Base-by-base conservation (phyloP, 768 basidiomycete genomes). In the Tephrocybe sp. region DNA sequence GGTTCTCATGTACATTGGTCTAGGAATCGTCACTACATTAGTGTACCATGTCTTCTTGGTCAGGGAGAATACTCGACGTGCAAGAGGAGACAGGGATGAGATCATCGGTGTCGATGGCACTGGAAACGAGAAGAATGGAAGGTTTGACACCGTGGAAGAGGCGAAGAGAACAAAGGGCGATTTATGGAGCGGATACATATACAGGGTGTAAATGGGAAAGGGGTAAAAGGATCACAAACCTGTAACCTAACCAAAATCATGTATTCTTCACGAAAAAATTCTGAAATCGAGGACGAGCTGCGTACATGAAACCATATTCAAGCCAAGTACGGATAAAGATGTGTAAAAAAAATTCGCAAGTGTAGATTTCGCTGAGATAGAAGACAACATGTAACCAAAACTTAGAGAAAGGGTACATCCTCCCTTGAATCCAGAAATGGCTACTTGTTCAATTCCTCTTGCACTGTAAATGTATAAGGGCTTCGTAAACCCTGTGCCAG, bases 121-220 rank as follows among this genome's bases (percentile, higher is more conserved):
- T 48, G 58, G 62, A 1, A 61, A 70, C 38, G 73, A 74, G 55
- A 75, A 68, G 65, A 87, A 86, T 49, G 84, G 84, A 13, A 69
- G 72, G 36, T 87, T 73, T 59, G 73, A 66, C 9, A 83, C 74
- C 20, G 69, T 85, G 8, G 82, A 72, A 16, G 85, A 87, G 1
- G 86, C 85, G 38, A 85, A 82, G 68, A 64, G 72, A 49, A 83
- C 82, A 57, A 87, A 85, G 68, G 87, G 86, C 1, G 86, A 89
- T 65, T 66, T 68, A 40, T 88, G 85, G 87, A 87, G 84, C 59
- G 87, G 87, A 19, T 90, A 89, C 63, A 72, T 82, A 58, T 90
- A 89, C 65, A 80, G 70, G 17, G 36, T 39, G 17, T 49, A 42
- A 22, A 41, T 11, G 13, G 26, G 7, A 26, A 26, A 26, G 7